A percentile compares a stretch with the other conserved stretches of the same genome.
Evolutionary conservation across 2,329 filamentous ascomycete genomes (phyloP).

Genomic region (Penicillium sp.): DNA sequence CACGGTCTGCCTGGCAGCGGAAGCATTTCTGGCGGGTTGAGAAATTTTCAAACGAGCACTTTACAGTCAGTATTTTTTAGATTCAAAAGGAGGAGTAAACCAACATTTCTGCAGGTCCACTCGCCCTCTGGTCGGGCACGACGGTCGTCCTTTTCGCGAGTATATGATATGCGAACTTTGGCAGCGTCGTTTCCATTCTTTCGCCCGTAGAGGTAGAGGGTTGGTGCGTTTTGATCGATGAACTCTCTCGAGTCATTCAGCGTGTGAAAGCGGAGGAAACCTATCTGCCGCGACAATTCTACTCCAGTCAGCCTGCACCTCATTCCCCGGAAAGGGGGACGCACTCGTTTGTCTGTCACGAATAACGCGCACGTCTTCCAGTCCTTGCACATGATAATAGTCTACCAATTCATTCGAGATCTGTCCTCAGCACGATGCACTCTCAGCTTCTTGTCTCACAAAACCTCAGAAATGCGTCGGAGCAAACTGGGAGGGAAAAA

Average conservation of each 20-base stretch:
- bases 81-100: conserved; percentile 9
- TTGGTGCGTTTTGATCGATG: conserved; percentile 50
- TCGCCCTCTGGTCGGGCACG: conserved; percentile 49
- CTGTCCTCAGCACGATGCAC: conserved; percentile 44
- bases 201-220: conserved; percentile 48
- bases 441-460: conserved; percentile 37
- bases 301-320: conserved; percentile 10
- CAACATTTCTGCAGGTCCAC: conserved; percentile 54
- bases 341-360: conserved; percentile 56
- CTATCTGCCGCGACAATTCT: conserved; percentile 55
- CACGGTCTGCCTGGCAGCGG: conserved; percentile 53
- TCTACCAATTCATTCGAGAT: conserved; percentile 54
- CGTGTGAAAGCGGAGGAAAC: conserved; percentile 53
- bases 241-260: conserved; percentile 51
- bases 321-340: conserved; percentile 12
- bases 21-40: conserved; percentile 55
- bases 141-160: conserved; percentile 51
- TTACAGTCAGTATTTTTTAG: neutral
- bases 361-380: conserved; percentile 57
- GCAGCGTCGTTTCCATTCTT: conserved; percentile 36
- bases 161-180: conserved; percentile 51
- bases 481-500: conserved; percentile 19
- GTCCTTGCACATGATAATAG: conserved; percentile 48
- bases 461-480: conserved; percentile 14
- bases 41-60: conserved; percentile 58